Percentiles rank a stretch among this genome's conserved stretches.
These are phyloP conservation scores for Naumovozyma dairenensis DNA, from an alignment of 805 yeast genomes.

Conservation along the genomic window DNA sequence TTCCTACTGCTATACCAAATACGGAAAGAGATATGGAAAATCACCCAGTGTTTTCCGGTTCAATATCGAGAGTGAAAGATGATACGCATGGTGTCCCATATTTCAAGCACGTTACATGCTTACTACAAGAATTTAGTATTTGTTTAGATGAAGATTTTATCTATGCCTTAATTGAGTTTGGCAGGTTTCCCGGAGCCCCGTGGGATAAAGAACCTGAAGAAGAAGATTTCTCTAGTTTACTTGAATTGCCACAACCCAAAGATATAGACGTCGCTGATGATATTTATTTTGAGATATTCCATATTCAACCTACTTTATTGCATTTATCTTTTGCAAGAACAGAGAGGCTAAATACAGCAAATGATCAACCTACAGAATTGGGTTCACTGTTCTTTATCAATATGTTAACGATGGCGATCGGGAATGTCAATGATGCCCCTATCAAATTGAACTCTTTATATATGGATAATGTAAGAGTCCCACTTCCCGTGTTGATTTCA, in stretches of 20 bases:
- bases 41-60: slow-evolving; percentile 86
- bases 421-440: slow-evolving; percentile 95
- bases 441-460: slow-evolving; percentile 77
- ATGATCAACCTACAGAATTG: not conserved
- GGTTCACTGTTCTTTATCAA: slow-evolving; percentile 63
- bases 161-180: slow-evolving; percentile 69
- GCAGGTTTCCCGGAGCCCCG: slow-evolving; percentile 73
- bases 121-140: slow-evolving; percentile 83
- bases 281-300: slow-evolving; percentile 84
- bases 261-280: slow-evolving; percentile 51
- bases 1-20: slow-evolving; percentile 85
- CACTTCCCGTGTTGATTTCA: slow-evolving; percentile 60
- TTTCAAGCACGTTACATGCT: slow-evolving; percentile 81
- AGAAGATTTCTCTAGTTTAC: slow-evolving; percentile 52
- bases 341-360: slow-evolving; percentile 57
- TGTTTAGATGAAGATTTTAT: slow-evolving; percentile 92
- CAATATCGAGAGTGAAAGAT: slow-evolving; percentile 76
- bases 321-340: slow-evolving; percentile 88
- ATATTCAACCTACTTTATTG: slow-evolving; percentile 82
- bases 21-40: slow-evolving; percentile 71
- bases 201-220: slow-evolving; percentile 39
- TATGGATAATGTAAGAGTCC: slow-evolving; percentile 82
- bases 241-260: slow-evolving; percentile 63
- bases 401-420: slow-evolving; percentile 90
- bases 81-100: slow-evolving; percentile 83